Base-by-base conservation (phyloP, 371 early-diverging fungal species). In the Mucor piriformis region DNA sequence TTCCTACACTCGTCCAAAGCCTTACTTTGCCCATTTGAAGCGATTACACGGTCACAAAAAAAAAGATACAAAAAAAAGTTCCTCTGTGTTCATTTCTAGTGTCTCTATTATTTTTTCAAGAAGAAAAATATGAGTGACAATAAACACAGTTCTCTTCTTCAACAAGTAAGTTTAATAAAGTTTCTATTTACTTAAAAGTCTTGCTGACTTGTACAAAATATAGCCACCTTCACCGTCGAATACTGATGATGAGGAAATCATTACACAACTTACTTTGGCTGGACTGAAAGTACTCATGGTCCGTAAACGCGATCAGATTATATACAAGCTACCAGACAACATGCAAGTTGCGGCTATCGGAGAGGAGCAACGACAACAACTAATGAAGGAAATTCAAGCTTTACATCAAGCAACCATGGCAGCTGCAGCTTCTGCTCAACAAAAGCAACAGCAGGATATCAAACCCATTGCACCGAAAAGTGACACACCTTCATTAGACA, bases 241-340 rank as follows among this genome's bases (percentile, higher is more conserved):
- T 23, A 38, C 37, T 24, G 57, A 63, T n/a, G 76, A 74, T 40
- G 80, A 76, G 35, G 77, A 83, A 43, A 63, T 77, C 16, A 81
- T 85, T 35, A 82, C 81, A 0, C 76, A 82, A 57, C 67, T 85
- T 25, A 82, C 82, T 15, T 64, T 86, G 49, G 84, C 85, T 16
- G 86, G 86, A 7, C 50, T 86, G 46, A 81, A 77, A 33, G 86
- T 86, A 7, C 62, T 84, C 6, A 84, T 84, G 82, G 74, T 84
- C 21, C 77, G 76, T 21, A 82, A 82, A 23, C 72, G 75, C 40
- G 84, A 84, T 63, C 85, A 84, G 46, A 83, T 86, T 57, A 80
- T 86, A 16, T 86, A 86, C 56, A 86, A 83, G 38, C 55, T 86
- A 33, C 82, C 84, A 3, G 85, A 82, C 63, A 77, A 82, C 49